Evolutionary conservation across 805 yeast genomes (phyloP), one percentile per base, ranked within the genome.

Genomic region (Kregervanrija fluxuum): DNA sequence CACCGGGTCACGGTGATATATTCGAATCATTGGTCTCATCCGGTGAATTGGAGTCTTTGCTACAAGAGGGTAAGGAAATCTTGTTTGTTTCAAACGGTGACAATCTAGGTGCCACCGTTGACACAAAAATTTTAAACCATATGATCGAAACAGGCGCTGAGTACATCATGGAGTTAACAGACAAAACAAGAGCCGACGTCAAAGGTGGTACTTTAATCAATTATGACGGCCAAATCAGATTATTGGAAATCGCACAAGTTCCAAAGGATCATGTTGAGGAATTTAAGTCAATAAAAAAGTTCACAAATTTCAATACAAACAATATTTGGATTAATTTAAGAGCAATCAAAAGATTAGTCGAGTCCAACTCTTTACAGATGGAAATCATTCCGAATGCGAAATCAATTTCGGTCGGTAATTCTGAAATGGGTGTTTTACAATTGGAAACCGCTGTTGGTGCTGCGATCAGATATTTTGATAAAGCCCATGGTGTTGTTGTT

Each of bases 1-100:
- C 99, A 41, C 99, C 99, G n/a, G 99, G 99, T 43, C 99, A 93
- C 67, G 99, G 99, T 69, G 99, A 93, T 69, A 71, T 93, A 65
- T 93, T 90, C 55, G 99, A 93, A 71, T 73, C 93, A 16, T 73
- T 93, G 61, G 81, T 85, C 48, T 79, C 86, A 46, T 82, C 95
- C 11, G 99, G 99, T 48, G 93, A 91, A 62, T 75, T 93, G 54
- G 98, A 93, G 62, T 80, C 84, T 49, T 76, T 93, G 53, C 73
- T 93, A 51, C 87, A 82, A 43, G 91, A 87, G 62, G 99, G 99
- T 55, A 88, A 93, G 73, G 99, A 93, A 71, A 74, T 87, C 49
- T 72, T 93, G 60, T 93, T 93, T 59, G 97, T 93, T 38, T 91
- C 98, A 49, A 93, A 93, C 67, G 97, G 97, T 71, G 99, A 93